phyloP scores from a whole-genome alignment of 805 yeast genomes.

The Yarrowia sp. region DNA sequence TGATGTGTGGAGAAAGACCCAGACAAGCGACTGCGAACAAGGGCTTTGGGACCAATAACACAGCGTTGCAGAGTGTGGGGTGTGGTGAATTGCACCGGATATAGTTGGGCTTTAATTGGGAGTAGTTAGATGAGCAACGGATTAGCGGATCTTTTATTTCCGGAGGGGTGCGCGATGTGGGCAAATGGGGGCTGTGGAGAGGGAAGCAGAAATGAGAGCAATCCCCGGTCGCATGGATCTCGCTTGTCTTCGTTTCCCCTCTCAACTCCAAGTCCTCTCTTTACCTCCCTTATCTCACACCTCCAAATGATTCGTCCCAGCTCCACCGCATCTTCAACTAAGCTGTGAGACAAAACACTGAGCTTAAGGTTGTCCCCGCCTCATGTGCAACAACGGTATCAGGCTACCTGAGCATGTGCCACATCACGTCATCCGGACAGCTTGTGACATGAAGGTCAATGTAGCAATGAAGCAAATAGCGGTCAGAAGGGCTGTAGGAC shows the following conservation, averaged over 20 bases:
- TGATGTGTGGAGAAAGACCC: constrained; percentile 7
- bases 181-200: no score
- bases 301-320: constrained; percentile 10
- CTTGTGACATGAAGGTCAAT: background rate
- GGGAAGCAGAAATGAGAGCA: no score
- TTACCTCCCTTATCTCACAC: background rate
- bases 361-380: constrained; percentile 35
- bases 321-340: constrained; percentile 28
- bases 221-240: no score
- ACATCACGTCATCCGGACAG: constrained; percentile 20
- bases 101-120: constrained; percentile 6
- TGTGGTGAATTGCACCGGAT: background rate
- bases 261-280: no score
- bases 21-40: background rate
- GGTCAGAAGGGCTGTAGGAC: no score
- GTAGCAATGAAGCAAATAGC: background rate
- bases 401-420: constrained; percentile 27
- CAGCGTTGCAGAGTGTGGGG: background rate
- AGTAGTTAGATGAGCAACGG: background rate
- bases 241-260: no score
- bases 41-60: constrained; percentile 20
- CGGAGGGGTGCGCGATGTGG: background rate
- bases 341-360: constrained; percentile 25
- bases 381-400: constrained; percentile 35
- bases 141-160: background rate